Percentiles rank a stretch among this genome's conserved stretches.
phyloP scores from a whole-genome alignment of 306 rosid genomes.

The Argentina anserina region DNA sequence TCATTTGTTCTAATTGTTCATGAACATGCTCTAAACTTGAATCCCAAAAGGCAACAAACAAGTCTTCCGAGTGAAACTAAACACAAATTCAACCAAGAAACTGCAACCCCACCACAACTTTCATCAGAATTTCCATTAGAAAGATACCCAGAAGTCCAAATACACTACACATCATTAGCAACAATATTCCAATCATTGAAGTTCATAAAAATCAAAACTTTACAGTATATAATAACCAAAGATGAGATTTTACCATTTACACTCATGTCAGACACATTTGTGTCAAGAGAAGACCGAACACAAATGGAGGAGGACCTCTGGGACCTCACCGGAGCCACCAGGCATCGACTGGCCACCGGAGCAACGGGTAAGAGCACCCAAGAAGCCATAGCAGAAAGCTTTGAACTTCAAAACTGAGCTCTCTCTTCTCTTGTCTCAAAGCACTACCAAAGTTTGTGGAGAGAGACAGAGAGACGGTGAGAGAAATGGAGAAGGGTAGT shows the following conservation, averaged over 20 bases:
- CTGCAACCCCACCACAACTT: not conserved
- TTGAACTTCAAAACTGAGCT: constrained; percentile 17
- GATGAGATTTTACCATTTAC: constrained; percentile 48
- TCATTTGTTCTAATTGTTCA: not conserved
- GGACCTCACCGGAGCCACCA: constrained; percentile 27
- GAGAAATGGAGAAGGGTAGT: not conserved
- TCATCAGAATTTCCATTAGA: not conserved
- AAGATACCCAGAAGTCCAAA: constrained; percentile 15
- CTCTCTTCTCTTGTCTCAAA: not conserved
- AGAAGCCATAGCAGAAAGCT: constrained; percentile 52
- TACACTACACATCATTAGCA: not conserved
- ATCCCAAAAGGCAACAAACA: not conserved
- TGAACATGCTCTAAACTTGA: not conserved
- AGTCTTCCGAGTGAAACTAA: not conserved
- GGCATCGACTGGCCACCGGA: constrained; percentile 41
- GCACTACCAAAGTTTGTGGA: not conserved
- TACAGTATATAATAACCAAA: constrained; percentile 25
- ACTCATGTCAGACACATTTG: constrained; percentile 87
- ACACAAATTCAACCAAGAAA: not conserved
- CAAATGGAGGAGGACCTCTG: constrained; percentile 24
- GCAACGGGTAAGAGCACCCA: constrained; percentile 48
- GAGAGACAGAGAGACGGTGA: constrained; percentile 18
- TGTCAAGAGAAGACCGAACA: constrained; percentile 72
- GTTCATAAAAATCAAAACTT: not conserved
- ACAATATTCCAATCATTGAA: not conserved